Evolutionary conservation across 306 rosid species (phyloP).

Genomic region (Boehmeria nivea): DNA sequence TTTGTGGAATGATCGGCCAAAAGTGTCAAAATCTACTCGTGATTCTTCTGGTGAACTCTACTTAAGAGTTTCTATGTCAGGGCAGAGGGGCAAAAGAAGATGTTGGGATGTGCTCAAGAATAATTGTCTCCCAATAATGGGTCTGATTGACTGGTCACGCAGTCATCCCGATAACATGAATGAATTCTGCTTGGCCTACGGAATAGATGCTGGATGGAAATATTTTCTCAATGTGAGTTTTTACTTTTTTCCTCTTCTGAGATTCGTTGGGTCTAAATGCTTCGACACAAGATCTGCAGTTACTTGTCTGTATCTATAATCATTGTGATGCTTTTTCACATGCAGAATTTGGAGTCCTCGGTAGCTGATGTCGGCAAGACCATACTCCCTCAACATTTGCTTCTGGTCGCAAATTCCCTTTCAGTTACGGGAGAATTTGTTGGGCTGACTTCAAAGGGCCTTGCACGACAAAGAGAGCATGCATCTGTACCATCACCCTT

Average conservation of each 20-base stretch:
- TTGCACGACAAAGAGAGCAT: constrained; percentile 54
- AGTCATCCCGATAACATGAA: constrained; percentile 83
- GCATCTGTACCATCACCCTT: constrained; percentile 72
- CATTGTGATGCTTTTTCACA: constrained; percentile 18
- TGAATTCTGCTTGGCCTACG: constrained; percentile 56
- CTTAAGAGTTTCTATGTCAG: constrained; percentile 64
- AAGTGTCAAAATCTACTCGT: constrained; percentile 30
- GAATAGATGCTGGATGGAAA: constrained; percentile 78
- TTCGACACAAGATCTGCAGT: no score
- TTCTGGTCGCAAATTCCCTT: constrained; percentile 61
- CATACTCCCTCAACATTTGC: constrained; percentile 70
- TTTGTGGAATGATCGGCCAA: constrained; percentile 60
- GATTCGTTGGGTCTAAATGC: neutral
- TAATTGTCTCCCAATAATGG: constrained; percentile 60
- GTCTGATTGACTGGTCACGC: constrained; percentile 84
- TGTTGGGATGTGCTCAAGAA: constrained; percentile 62
- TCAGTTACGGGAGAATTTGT: constrained; percentile 87
- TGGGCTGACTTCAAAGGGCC: constrained; percentile 74
- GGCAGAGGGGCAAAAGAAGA: constrained; percentile 28
- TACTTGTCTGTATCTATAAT: constrained; percentile 5
- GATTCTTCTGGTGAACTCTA: constrained; percentile 68
- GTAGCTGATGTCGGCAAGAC: constrained; percentile 70
- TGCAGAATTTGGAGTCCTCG: constrained; percentile 72
- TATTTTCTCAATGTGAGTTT: constrained; percentile 58
- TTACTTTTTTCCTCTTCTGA: neutral